phyloP scores from a whole-genome alignment of 1,284 basidiomycete species.

The Cronartium ribicola region DNA sequence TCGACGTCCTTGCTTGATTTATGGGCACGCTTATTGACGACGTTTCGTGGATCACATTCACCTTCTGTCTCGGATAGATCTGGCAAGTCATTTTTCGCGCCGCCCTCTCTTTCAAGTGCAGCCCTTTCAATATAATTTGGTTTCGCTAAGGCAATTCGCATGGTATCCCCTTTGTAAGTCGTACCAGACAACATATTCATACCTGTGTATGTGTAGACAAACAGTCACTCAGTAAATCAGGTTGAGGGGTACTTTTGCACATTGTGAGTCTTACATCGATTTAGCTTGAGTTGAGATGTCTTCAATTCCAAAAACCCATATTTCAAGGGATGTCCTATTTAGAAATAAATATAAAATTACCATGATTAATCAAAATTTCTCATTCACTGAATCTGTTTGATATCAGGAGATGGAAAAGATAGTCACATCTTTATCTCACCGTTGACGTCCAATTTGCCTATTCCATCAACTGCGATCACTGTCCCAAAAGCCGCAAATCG shows the following conservation, averaged over 20 bases:
- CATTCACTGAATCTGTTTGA: neutral
- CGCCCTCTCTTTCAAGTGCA: constrained; percentile 47
- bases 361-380: neutral
- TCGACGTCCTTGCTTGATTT: constrained; percentile 35
- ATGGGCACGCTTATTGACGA: constrained; percentile 1
- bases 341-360: neutral
- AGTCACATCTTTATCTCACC: constrained; percentile 51
- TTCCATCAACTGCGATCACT: constrained; percentile 64
- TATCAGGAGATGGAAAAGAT: neutral
- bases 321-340: constrained; percentile 57
- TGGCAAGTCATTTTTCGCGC: constrained; percentile 1
- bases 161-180: constrained; percentile 73
- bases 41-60: constrained; percentile 1
- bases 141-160: constrained; percentile 72
- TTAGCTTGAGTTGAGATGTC: constrained; percentile 60
- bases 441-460: constrained; percentile 62
- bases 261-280: constrained; percentile 59
- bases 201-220: constrained; percentile 57
- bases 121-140: constrained; percentile 65
- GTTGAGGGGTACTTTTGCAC: constrained; percentile 35
- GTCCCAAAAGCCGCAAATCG: constrained; percentile 65
- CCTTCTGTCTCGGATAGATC: constrained; percentile 11
- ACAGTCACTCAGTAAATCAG: constrained; percentile 20
- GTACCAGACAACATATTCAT: constrained; percentile 69
- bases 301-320: constrained; percentile 71